Percentiles rank a stretch among this genome's conserved stretches.
Evolutionary conservation across 257 asterid genomes (phyloP).

Genomic region (Craterostigma plantagineum): DNA sequence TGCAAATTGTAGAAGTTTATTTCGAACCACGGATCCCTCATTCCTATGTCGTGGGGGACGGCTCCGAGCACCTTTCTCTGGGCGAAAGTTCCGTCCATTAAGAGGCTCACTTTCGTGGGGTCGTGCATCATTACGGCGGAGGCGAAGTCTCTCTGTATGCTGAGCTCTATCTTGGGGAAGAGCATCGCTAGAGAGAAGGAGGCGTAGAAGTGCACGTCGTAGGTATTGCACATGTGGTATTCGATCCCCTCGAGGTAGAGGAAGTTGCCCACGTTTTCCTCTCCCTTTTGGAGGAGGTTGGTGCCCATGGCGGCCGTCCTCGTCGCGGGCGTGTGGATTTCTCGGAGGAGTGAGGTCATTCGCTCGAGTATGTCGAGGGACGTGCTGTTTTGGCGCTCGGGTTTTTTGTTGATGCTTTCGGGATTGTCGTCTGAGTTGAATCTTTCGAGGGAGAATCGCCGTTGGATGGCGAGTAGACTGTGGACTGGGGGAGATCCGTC

Average conservation of each 20-base stretch:
- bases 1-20: conserved; percentile 62
- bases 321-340: conserved; percentile 45
- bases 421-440: conserved; percentile 15
- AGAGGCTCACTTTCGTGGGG: conserved; percentile 44
- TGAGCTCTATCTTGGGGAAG: conserved; percentile 81
- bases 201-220: conserved; percentile 86
- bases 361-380: conserved; percentile 62
- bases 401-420: conserved; percentile 7
- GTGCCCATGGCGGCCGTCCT: conserved; percentile 62
- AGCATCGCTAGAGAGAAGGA: conserved; percentile 61
- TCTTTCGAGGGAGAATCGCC: conserved; percentile 39
- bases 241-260: conserved; percentile 92
- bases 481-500: conserved; percentile 83
- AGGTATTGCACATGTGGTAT: conserved; percentile 88
- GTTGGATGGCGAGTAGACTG: conserved; percentile 33
- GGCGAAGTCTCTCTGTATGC: conserved; percentile 90
- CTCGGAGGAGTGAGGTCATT: conserved; percentile 56
- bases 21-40: conserved; percentile 97
- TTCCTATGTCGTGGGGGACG: conserved; percentile 94
- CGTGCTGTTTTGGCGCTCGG: conserved; percentile 18
- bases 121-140: conserved; percentile 98
- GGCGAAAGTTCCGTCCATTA: conserved; percentile 51
- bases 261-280: conserved; percentile 86
- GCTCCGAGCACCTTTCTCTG: conserved; percentile 83
- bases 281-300: conserved; percentile 53